Evolutionary conservation across 106 monocot species (phyloP), one percentile per base, ranked within the genome.

Genomic region (Vanilla planifolia): DNA sequence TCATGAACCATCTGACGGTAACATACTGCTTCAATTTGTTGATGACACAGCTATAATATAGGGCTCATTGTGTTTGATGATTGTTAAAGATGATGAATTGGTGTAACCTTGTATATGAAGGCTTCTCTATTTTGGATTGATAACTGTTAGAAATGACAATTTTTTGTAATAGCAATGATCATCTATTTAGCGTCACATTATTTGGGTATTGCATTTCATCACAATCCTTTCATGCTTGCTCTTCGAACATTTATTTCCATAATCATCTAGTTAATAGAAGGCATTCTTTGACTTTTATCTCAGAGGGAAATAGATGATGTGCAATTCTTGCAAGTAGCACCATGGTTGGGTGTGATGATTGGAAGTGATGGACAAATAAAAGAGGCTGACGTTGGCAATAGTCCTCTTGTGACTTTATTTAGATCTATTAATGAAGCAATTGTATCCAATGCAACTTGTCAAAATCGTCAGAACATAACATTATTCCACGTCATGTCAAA

Each of bases 251-350:
- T 48, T 8, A 30, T 13, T 32, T 4, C 3, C 28, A 29, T 32
- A 32, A 16, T 14, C 32, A n/a, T 52, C n/a, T 53, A 14, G 39
- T n/a, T 53, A 29, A n/a, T 22, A 53, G 13, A 53, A 57, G 6
- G 20, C 4, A 32, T 3, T 33, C 3, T 57, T 57, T 36, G 9
- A 20, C 20, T 28, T 35, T 17, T 36, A 10, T 57, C 15, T 62
- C 79, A 96, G 95, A 92, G 69, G 70, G 75, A 85, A 68, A 63
- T 51, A 43, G 87, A 98, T 43, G 85, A 84, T 17, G 55, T 61
- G 50, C 96, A 85, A 39, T 98, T 91, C 74, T 79, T 98, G 73
- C 96, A 98, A 71, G 85, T 70, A 20, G 87, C 91, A 17, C 79
- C 88, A 52, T 98, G 91, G 91, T 67, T 92, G 23, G 96, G 96